Base-by-base conservation (phyloP, 2,329 filamentous ascomycete species). In the Annulohypoxylon truncatum region DNA sequence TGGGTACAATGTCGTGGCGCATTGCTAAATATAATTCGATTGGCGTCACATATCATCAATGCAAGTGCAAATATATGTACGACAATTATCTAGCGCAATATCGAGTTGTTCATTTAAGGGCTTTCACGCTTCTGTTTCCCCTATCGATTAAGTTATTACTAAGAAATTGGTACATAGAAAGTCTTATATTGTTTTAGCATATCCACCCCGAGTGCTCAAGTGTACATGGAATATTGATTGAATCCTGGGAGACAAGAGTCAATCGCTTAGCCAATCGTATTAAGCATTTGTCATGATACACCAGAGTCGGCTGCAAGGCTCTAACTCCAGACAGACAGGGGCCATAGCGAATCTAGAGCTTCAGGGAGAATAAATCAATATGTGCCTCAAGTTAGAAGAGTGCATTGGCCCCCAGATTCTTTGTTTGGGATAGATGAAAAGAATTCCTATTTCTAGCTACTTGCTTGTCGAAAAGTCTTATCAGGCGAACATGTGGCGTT, bases 341-440 rank as follows among this genome's bases (percentile, higher is more conserved):
- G 42, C 35, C 29, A 58, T 55, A 53, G 24, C 55, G 24, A 60
- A 63, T 60, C 51, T 56, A 44, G 55, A 47, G 29, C 28, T 40
- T 56, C 61, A 57, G 35, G 47, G 31, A 33, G 57, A 40, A 54
- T 20, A 35, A 26, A 63, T 61, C 42, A 26, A 50, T 44, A 38
- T 29, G 46, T 67, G 58, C 64, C 62, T 68, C 46, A 59, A 22
- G 18, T 42, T 24, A 57, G 48, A 15, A 67, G 64, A 61, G 67
- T 67, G 61, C 61, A 58, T 62, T 40, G 56, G 64, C 46, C 54
- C 58, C 61, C 57, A 63, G 50, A 57, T 29, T 20, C 47, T n/a
- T 22, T 10, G 63, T 63, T 57, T 52, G 33, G 28, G 57, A 15
- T 57, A 58, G 22, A 59, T 59, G 54, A 57, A 40, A 59, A 48